These are phyloP conservation scores for Pythium aristosporum DNA, from an alignment of 352 stramenopile species.

Conservation along the genomic window DNA sequence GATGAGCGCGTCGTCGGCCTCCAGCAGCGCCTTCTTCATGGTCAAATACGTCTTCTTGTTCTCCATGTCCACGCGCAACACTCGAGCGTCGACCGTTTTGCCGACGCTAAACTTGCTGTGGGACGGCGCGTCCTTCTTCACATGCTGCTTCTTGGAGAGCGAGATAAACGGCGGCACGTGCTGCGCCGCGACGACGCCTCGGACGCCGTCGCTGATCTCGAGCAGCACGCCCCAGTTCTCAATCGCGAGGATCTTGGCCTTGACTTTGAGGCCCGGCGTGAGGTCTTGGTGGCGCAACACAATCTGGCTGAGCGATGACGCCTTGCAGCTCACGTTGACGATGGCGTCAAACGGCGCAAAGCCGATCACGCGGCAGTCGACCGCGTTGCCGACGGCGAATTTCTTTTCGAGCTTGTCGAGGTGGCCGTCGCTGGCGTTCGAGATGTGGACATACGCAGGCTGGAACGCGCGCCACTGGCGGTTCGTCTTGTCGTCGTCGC, in stretches of 20 bases:
- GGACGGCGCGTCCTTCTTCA: constrained; percentile 60
- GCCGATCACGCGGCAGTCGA: constrained; percentile 79
- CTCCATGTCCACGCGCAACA: constrained; percentile 83
- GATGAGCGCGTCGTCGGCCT: constrained; percentile 66
- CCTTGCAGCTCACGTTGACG: constrained; percentile 82
- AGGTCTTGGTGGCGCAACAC: constrained; percentile 84
- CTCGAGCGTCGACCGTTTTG: constrained; percentile 73
- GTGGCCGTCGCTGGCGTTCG: constrained; percentile 75
- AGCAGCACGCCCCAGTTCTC: constrained; percentile 84
- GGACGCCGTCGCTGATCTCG: constrained; percentile 84
- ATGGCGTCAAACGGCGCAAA: constrained; percentile 86
- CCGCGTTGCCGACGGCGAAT: constrained; percentile 54
- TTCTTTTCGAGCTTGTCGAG: constrained; percentile 90
- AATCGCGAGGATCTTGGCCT: constrained; percentile 78
- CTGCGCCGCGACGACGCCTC: constrained; percentile 64
- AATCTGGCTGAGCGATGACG: constrained; percentile 66
- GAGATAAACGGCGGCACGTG: constrained; percentile 79
- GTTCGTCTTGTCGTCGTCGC: constrained; percentile 38
- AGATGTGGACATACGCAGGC: constrained; percentile 89
- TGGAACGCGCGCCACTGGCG: constrained; percentile 77
- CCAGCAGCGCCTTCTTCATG: constrained; percentile 84
- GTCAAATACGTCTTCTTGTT: constrained; percentile 93
- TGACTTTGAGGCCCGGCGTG: constrained; percentile 67
- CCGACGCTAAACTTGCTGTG: constrained; percentile 80
- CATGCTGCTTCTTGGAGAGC: constrained; percentile 53